Conservation (phyloP, 2,329 filamentous ascomycete genomes). For the Allantophomopsis lycopodina region DNA sequence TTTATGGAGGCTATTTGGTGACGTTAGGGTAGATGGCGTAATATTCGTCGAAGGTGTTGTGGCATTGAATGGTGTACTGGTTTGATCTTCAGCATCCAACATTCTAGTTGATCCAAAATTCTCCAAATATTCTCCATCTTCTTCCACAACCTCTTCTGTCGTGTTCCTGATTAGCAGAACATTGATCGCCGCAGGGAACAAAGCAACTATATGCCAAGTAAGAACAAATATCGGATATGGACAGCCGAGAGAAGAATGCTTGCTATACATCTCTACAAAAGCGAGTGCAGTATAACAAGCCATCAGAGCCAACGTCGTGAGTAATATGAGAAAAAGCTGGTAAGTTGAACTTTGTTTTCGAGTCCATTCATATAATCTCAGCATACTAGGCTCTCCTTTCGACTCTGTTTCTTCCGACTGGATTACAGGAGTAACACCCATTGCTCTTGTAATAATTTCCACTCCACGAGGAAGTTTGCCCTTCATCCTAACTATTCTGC, state of each 20-base stretch:
- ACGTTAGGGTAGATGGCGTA: no score
- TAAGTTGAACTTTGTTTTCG: not conserved
- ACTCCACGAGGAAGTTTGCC: slow-evolving; percentile 4
- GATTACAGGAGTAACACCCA: slow-evolving; percentile 4
- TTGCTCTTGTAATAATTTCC: slow-evolving; percentile 13
- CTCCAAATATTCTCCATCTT: no score
- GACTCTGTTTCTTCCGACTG: not conserved
- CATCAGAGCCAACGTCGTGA: slow-evolving; percentile 6
- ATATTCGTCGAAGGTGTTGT: no score
- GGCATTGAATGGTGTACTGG: not conserved
- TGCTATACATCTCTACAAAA: slow-evolving; percentile 17
- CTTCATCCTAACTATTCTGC: slow-evolving; percentile 12
- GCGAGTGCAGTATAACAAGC: slow-evolving; percentile 11
- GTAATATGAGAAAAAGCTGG: not conserved
- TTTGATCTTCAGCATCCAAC: not conserved
- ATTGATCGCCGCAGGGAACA: slow-evolving; percentile 15
- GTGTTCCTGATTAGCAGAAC: slow-evolving; percentile 3
- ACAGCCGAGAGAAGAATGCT: slow-evolving; percentile 18
- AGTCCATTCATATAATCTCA: not conserved
- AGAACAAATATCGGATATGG: slow-evolving; percentile 13
- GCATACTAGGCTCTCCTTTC: not conserved
- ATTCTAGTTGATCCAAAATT: not conserved
- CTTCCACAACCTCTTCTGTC: no score
- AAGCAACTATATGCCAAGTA: slow-evolving; percentile 12
- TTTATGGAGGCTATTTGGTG: no score